phyloP scores from a whole-genome alignment of 352 stramenopile species.

The Globisporangium lucens region DNA sequence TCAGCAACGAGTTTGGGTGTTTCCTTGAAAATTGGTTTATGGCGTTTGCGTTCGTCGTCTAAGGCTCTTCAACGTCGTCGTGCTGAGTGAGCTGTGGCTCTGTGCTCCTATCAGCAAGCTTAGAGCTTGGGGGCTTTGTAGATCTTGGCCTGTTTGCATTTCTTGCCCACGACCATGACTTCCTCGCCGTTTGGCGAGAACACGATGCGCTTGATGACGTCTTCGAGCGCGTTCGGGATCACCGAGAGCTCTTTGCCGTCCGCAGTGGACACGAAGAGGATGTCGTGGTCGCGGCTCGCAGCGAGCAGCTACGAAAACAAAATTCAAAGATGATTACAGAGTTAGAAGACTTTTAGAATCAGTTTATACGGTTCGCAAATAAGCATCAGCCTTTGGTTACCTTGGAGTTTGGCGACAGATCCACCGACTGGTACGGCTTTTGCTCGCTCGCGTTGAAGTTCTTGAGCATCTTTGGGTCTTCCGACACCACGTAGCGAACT shows the following conservation, averaged over 20 bases:
- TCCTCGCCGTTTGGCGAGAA: constrained; percentile 61
- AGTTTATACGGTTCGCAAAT: not conserved
- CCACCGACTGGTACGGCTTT: constrained; percentile 54
- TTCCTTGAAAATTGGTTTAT: constrained; percentile 1
- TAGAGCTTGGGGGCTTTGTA: constrained; percentile 52
- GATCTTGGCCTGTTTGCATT: constrained; percentile 64
- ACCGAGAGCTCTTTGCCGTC: constrained; percentile 45
- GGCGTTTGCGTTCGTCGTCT: not conserved
- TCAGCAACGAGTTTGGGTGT: constrained; percentile 14
- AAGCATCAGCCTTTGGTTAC: constrained; percentile 22
- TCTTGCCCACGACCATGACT: constrained; percentile 65
- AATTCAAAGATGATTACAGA: not conserved
- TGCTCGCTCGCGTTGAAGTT: constrained; percentile 54
- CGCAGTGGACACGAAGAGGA: constrained; percentile 57
- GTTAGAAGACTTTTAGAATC: not conserved
- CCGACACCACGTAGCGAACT: constrained; percentile 78
- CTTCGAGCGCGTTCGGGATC: constrained; percentile 61
- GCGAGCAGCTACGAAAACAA: constrained; percentile 41
- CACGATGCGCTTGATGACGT: constrained; percentile 54
- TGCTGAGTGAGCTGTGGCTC: not conserved
- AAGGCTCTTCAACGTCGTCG: not conserved
- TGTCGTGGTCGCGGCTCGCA: constrained; percentile 42
- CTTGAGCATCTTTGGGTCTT: constrained; percentile 70
- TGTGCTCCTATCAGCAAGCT: not conserved
- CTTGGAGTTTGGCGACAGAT: constrained; percentile 67